These are phyloP conservation scores for Porcisia deanei DNA, from an alignment of 208 protist species.

Conservation along the genomic window DNA sequence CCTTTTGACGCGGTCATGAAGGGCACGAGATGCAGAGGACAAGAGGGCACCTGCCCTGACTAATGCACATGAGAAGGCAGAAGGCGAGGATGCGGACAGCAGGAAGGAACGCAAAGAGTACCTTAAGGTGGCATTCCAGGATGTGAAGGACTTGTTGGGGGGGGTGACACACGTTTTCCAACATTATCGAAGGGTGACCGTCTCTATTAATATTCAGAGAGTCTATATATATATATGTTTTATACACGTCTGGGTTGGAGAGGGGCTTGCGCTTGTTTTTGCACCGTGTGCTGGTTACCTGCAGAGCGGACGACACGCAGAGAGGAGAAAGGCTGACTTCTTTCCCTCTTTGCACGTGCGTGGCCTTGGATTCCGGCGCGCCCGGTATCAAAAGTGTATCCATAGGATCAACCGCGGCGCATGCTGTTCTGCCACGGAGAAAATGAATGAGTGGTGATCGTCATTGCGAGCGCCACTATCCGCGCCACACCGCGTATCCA, in stretches of 20 bases:
- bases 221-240: not conserved
- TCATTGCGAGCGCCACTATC: not conserved
- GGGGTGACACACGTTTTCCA: not conserved
- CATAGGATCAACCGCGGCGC: not conserved
- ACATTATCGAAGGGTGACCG: not conserved
- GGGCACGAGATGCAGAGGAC: conserved; percentile 2
- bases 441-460: not conserved
- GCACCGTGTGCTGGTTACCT: not conserved
- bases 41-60: not conserved
- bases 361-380: not conserved
- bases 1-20: not conserved
- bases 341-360: not conserved
- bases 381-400: too few species aligned
- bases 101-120: not conserved
- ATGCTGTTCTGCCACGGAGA: not conserved
- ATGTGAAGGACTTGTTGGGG: not conserved
- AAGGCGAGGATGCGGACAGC: not conserved
- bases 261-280: not conserved
- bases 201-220: not conserved
- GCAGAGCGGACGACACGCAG: not conserved
- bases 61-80: not conserved
- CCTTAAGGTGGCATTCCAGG: not conserved
- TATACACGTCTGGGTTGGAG: not conserved
- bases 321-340: not conserved
- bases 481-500: not conserved